Base-by-base conservation (phyloP, 495 filamentous ascomycete genomes). In the Trichodelitschia bisporula region DNA sequence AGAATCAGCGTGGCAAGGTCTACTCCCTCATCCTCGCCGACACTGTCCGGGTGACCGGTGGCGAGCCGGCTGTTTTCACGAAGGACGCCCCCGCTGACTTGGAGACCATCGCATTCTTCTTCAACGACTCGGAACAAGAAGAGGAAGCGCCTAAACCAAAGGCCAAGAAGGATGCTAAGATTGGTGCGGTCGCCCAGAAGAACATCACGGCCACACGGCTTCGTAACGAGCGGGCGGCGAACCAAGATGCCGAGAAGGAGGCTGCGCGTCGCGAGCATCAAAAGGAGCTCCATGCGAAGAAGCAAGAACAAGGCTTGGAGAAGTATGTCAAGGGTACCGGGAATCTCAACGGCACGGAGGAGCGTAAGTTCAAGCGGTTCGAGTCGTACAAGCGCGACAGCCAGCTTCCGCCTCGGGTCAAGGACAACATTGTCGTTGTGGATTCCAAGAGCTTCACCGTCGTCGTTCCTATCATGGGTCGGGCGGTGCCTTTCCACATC, bases 311-410 rank as follows among this genome's bases (percentile, higher is more conserved):
- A 40, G 89, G 89, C 26, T 42, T 90, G 24, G 70, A 70, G 19
- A 63, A 74, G 34, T 99, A 83, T 50, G 66, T 76, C 28, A 65
- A 67, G 32, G 72, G 75, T 4, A 79, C 75, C 4, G 72, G 71
- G 9, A 76, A 76, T 34, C 65, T 83, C 24, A 90, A 92, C 44
- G 83, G 83, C n/a, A 72, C 74, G 16, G 66, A 77, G 28, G 66
- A 84, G 47, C 95, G 95, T 59, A 82, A 78, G 51, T 93, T 95
- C 59, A 95, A 95, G 55, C 74, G 76, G 21, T 99, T 95, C 45
- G 89, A 95, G 51, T 93, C 89, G 1, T 99, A 99, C 56, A 99
- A 95, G 55, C 69, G 89, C 16, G 86, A 99, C 48, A 92, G 84
- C 41, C 84, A 95, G 45, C 67, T 99, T 28, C 89, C 89, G 2